phyloP scores from a whole-genome alignment of 345 rosid species.

The Noccaea caerulescens region DNA sequence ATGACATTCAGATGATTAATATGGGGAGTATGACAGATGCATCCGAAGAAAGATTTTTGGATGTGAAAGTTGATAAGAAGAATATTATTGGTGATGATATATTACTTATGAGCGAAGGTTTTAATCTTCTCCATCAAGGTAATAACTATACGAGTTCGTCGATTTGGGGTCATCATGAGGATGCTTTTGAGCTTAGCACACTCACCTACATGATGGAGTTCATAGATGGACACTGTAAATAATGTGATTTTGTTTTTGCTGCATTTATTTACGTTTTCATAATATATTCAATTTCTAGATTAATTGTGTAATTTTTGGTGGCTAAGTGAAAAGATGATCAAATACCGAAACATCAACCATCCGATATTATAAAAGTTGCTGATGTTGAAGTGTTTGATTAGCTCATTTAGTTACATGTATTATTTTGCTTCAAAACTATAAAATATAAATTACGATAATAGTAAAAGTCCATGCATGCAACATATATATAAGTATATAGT shows the following conservation, averaged over 20 bases:
- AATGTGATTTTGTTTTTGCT: slow-evolving; percentile 4
- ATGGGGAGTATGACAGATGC: slow-evolving; percentile 3
- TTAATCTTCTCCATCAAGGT: slow-evolving; percentile 26
- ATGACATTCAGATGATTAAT: not conserved
- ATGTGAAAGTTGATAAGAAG: slow-evolving; percentile 1
- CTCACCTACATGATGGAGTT: slow-evolving; percentile 48
- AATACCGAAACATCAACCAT: slow-evolving; percentile 7
- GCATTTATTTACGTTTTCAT: not conserved
- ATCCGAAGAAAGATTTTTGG: slow-evolving; percentile 20
- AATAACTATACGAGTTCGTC: slow-evolving; percentile 39
- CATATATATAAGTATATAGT: not conserved
- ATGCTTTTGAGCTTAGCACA: slow-evolving; percentile 45
- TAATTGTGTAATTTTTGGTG: slow-evolving; percentile 2
- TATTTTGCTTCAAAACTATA: not conserved
- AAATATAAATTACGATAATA: too few relatives aligned
- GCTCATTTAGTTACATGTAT: not conserved
- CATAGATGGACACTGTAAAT: slow-evolving; percentile 44
- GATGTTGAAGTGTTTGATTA: slow-evolving; percentile 26
- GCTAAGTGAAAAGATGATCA: not conserved
- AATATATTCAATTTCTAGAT: slow-evolving; percentile 3
- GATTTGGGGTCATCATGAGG: slow-evolving; percentile 49
- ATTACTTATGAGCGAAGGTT: slow-evolving; percentile 17
- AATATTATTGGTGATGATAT: slow-evolving; percentile 24
- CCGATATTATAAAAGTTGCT: slow-evolving; percentile 7
- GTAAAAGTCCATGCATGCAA: not conserved